A percentile compares a stretch with the other conserved stretches of the same genome.
phyloP scores from a whole-genome alignment of 495 filamentous ascomycete genomes.

The Jackrogersella minutella region DNA sequence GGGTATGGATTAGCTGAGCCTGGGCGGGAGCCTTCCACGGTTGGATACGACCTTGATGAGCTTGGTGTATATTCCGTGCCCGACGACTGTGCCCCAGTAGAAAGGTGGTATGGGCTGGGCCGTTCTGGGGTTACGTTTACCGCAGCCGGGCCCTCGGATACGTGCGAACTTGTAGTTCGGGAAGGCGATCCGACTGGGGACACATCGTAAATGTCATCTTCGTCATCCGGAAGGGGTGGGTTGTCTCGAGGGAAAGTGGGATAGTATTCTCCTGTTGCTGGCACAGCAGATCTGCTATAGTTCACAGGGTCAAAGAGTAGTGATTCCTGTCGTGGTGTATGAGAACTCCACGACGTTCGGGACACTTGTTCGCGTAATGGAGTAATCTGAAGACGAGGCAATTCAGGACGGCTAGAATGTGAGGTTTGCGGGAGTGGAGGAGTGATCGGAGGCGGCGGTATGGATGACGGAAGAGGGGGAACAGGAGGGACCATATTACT shows the following conservation, averaged over 20 bases:
- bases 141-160: slow-evolving; percentile 7
- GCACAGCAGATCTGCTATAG: slow-evolving; percentile 16
- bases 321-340: slow-evolving; percentile 10
- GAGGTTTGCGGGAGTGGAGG: too few species aligned
- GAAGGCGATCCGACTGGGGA: slow-evolving; percentile 60
- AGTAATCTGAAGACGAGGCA: slow-evolving; percentile 41
- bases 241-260: slow-evolving; percentile 32
- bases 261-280: slow-evolving; percentile 26
- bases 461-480: slow-evolving; percentile 30
- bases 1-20: slow-evolving; percentile 33
- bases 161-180: slow-evolving; percentile 28
- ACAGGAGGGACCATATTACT: slow-evolving; percentile 38
- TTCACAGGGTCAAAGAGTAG: slow-evolving; percentile 11
- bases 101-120: slow-evolving; percentile 41
- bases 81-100: slow-evolving; percentile 21
- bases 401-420: slow-evolving; percentile 35
- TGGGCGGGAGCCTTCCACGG: slow-evolving; percentile 17
- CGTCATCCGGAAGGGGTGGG: slow-evolving; percentile 6
- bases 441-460: background rate
- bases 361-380: slow-evolving; percentile 13
- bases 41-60: slow-evolving; percentile 31
- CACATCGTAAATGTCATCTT: slow-evolving; percentile 63
- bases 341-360: slow-evolving; percentile 33
- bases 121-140: slow-evolving; percentile 32
- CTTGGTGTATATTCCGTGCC: slow-evolving; percentile 32